Percentiles rank a stretch among this genome's conserved stretches.
Conservation (phyloP, 306 rosid species). For the Chamaecrista fasciculata region DNA sequence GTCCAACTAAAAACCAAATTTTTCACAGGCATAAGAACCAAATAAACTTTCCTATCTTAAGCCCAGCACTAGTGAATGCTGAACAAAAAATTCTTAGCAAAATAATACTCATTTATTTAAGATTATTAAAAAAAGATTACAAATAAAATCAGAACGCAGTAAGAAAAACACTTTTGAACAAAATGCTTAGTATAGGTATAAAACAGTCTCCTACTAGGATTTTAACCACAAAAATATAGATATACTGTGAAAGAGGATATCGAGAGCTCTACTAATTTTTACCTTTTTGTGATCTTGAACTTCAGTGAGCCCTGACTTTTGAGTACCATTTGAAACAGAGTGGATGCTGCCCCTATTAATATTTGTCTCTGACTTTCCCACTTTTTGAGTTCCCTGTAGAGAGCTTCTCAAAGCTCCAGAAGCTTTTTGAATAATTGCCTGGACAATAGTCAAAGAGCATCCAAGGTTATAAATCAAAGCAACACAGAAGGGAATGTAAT, state of each 20-base stretch:
- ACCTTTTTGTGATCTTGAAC: conserved; percentile 54
- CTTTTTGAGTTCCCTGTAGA: conserved; percentile 42
- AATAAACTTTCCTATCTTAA: neutral
- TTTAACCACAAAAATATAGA: neutral
- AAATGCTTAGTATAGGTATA: neutral
- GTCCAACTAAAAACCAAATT: neutral
- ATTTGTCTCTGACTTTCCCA: conserved; percentile 43
- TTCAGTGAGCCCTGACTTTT: conserved; percentile 38
- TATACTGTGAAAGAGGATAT: conserved; percentile 2
- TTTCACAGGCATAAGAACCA: neutral
- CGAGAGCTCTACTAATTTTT: conserved; percentile 17
- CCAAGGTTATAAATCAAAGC: conserved; percentile 19
- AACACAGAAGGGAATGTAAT: conserved; percentile 14
- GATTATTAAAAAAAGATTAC: neutral
- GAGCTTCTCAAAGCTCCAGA: conserved; percentile 57
- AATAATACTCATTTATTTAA: neutral
- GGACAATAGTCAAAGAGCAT: neutral
- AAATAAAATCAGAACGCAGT: neutral
- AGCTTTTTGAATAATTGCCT: conserved; percentile 59
- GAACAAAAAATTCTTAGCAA: neutral
- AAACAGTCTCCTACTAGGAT: neutral
- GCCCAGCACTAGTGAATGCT: neutral
- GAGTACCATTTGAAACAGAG: conserved; percentile 39
- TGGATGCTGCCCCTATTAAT: conserved; percentile 41
- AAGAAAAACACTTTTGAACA: neutral